Evolutionary conservation across 2,329 filamentous ascomycete genomes (phyloP), one percentile per base, ranked within the genome.

Genomic region (Hirsutella thompsonii): DNA sequence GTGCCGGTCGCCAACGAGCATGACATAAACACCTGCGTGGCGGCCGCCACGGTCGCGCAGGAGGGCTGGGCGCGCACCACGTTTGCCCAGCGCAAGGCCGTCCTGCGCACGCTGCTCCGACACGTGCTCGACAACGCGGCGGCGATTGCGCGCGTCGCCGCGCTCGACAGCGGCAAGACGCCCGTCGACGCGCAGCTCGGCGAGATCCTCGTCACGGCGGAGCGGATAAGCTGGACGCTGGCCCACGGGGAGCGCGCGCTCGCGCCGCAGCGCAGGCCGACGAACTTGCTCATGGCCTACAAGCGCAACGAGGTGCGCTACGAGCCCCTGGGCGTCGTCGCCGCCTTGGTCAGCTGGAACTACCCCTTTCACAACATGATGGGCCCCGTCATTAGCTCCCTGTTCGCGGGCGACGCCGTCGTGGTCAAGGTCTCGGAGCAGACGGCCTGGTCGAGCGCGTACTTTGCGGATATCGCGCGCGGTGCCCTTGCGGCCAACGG

Each of bases 291-390:
- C 47, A 93, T 98, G 87, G 76, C 80, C 63, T 95, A 96, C 65
- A 98, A 98, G 72, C 79, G 76, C 58, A 95, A 95, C 56, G 81
- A 80, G 46, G 88, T 98, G 21, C 68, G 75, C 38, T 98, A 94
- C 61, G 89, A 98, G 62, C 90, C 92, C 13, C 68, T 96, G 18
- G 92, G 92, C 14, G 87, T 98, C 29, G 85, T 98, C 5, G 82
- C 87, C 10, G 90, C 92, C 16, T 81, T 90, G 40, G 87, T 98
- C 35, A 92, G 84, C 56, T 98, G 92, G 92, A 98, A 98, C 67
- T 96, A 88, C 58, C 80, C 86, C 36, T 94, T 96, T 62, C 92
- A 98, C 66, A 98, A 98, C 62, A 70, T 96, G 47, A 76, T 96
- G 37, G 87, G 85, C 0, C 92, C 90, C 13, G 75, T 95, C 49